phyloP scores from a whole-genome alignment of 1,139 yeast species.

The Debaryomyces udenii region DNA sequence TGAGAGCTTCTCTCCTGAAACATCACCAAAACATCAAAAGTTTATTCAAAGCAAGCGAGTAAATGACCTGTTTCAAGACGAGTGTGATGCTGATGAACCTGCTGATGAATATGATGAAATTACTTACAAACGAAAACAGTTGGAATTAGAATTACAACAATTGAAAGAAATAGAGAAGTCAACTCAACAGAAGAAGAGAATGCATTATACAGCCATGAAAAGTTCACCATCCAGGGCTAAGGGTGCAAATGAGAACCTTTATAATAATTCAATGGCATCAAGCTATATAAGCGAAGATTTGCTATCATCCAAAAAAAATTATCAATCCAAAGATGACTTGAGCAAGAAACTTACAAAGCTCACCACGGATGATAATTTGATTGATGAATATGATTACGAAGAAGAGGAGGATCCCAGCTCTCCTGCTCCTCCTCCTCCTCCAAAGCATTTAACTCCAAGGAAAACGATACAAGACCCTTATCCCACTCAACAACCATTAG shows the following conservation, averaged over 20 bases:
- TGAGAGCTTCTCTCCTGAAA: conserved; percentile 32
- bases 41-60: conserved; percentile 2
- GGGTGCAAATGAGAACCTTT: conserved; percentile 7
- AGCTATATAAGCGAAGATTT: conserved; percentile 42
- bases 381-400: conserved; percentile 18
- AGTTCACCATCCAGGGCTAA: conserved; percentile 9
- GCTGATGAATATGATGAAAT: conserved; percentile 33
- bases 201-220: conserved; percentile 10
- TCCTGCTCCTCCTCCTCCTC: conserved; percentile 60
- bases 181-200: conserved; percentile 21
- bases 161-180: conserved; percentile 40
- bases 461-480: conserved; percentile 10
- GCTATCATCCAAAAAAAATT: conserved; percentile 33
- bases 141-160: conserved; percentile 44
- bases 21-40: conserved; percentile 21
- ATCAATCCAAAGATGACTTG: conserved; percentile 39
- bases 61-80: conserved; percentile 10
- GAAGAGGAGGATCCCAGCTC: conserved; percentile 20
- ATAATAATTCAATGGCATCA: conserved; percentile 26
- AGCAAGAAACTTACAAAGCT: conserved; percentile 37
- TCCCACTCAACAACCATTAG: conserved; percentile 1
- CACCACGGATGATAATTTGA: conserved; percentile 27
- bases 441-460: conserved; percentile 32
- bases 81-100: conserved; percentile 7
- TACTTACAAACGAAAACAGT: conserved; percentile 38